A percentile compares a stretch with the other conserved stretches of the same genome.
Evolutionary conservation across 257 asterid genomes (phyloP).

Genomic region (Solanum sejunctum): DNA sequence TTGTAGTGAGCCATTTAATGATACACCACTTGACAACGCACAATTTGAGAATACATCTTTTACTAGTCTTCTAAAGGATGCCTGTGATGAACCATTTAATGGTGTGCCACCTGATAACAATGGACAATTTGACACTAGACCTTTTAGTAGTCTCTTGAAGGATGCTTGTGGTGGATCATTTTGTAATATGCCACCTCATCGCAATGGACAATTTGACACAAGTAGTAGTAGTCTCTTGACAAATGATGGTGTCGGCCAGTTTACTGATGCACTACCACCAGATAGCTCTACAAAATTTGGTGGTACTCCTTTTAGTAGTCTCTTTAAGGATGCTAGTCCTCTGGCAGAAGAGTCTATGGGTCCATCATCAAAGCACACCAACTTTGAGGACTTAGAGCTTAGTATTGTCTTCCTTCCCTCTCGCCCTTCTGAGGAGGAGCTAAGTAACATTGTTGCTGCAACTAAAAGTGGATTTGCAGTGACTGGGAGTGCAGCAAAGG

Average conservation of each 20-base stretch:
- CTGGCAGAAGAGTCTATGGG: neutral
- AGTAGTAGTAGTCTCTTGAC: neutral
- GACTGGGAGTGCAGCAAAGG: conserved; percentile 69
- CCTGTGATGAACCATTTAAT: neutral
- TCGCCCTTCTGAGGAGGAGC: conserved; percentile 49
- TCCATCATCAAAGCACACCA: conserved; percentile 9
- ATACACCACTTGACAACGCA: neutral
- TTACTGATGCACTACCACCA: neutral
- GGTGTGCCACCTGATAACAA: neutral
- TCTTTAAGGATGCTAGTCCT: conserved; percentile 1
- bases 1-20: neutral
- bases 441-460: conserved; percentile 47
- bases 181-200: neutral
- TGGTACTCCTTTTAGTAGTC: conserved; percentile 2
- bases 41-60: neutral
- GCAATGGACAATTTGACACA: neutral
- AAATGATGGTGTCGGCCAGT: neutral
- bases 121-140: neutral
- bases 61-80: neutral
- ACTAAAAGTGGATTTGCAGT: conserved; percentile 40
- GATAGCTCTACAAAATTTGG: neutral
- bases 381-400: conserved; percentile 14
- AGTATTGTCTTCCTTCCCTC: conserved; percentile 52
- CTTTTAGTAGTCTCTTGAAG: neutral
- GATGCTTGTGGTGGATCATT: neutral